Evolutionary conservation across 495 filamentous ascomycete genomes (phyloP).

Genomic region (Xylaria nigripes): DNA sequence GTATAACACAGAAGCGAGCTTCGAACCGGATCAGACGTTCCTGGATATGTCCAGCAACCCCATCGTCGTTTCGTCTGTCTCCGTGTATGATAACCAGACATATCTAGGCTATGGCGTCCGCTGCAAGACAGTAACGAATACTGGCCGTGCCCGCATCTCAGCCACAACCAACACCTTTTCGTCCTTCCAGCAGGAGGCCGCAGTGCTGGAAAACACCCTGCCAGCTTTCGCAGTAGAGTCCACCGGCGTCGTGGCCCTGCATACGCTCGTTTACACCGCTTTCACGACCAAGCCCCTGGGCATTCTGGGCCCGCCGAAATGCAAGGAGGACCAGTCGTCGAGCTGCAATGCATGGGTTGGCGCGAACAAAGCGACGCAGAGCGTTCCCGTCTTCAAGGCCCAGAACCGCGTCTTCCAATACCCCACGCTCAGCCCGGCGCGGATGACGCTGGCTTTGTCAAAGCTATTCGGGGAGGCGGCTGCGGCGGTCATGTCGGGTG

Average conservation of each 20-base stretch:
- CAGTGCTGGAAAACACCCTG: not conserved
- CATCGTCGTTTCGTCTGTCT: not conserved
- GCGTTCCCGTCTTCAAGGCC: not conserved
- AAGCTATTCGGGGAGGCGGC: conserved; percentile 5
- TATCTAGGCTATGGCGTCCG: conserved; percentile 3
- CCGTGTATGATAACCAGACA: not conserved
- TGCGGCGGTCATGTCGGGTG: not conserved
- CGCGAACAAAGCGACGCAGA: conserved; percentile 1
- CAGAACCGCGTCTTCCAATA: not conserved
- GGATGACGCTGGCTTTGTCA: conserved; percentile 2
- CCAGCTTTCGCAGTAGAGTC: not conserved
- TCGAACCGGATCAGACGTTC: conserved; percentile 2
- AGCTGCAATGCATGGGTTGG: conserved; percentile 1
- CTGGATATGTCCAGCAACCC: conserved; percentile 1
- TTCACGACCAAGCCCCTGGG: conserved; percentile 1
- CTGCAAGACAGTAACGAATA: not conserved
- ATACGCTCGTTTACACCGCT: not conserved
- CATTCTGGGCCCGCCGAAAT: not conserved
- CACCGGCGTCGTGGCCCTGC: not conserved
- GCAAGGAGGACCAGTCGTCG: not conserved
- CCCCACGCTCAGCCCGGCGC: not conserved
- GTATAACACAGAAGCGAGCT: not conserved
- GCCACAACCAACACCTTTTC: not conserved
- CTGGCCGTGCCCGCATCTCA: not conserved
- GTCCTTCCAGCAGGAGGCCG: not conserved